Evolutionary conservation across 169 alveolate species (phyloP), one percentile per base, ranked within the genome.

Genomic region (Miamiensis avidus): DNA sequence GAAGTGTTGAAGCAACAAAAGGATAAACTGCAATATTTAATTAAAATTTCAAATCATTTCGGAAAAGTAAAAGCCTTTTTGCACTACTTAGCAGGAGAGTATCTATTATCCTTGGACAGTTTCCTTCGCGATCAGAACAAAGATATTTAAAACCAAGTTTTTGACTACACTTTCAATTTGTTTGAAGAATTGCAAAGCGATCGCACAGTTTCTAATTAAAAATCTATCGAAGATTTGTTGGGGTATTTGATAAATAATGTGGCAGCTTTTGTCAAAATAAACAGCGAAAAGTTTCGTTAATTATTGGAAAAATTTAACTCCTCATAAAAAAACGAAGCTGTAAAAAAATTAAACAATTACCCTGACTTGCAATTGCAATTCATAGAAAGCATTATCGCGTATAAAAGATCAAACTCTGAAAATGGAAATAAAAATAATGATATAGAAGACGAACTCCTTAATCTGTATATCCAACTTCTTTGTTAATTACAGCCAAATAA

Each of bases 311-410:
- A 49, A 49, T 11, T 49, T 11, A 49, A 49, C 20, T 11, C 4
- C 4, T 49, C 69, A 49, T 20, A 11, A 4, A 20, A 49, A 49
- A 4, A 49, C 20, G 20, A 49, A 49, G 69, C 69, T 20, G 4
- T 49, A 49, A 49, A 11, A 11, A 20, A 20, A 49, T 49, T 49
- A 49, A 49, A 49, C 20, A 11, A 49, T 4, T 49, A 49, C 20
- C 84, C 84, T 27, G 75, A 49, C 15, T 27, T 49, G 1, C 64
- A 79, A 64, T 79, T 49, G n/a, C 29, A 79, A 31, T 72, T 79
- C 16, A 20, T 79, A 0, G 75, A 79, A 34, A 79, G 30, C 29
- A 79, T 79, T 0, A 29, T 79, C 4, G 1, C 11, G 0, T 49
- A 72, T 34, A n/a, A n/a, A n/a, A n/a, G n/a, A n/a, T n/a, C n/a